Base-by-base conservation (phyloP, 1,284 basidiomycete species). In the Trametes polyzona region DNA sequence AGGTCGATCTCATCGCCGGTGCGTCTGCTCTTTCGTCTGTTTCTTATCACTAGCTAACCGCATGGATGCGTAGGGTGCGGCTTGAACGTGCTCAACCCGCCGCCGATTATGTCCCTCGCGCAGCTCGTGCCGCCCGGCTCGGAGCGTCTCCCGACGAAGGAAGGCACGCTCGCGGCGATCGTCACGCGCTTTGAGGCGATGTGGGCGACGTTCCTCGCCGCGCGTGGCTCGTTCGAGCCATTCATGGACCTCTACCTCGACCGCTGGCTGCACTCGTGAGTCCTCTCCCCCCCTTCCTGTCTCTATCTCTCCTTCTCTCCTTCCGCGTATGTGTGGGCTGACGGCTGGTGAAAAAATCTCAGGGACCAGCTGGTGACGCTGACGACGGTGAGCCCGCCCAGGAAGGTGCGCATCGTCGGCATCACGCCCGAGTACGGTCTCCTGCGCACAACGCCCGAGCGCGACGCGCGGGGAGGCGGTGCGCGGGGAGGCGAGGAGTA, bases 361-460 rank as follows among this genome's bases (percentile, higher is more conserved):
- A 96, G 94, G 3, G 87, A 95, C 64, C 93, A 97, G 74, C 76
- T 86, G 27, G 91, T 97, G 26, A 92, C 87, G 0, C 75, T 98
- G 49, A 91, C 91, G 0, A 91, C 92, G 0, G 84, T 83, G 1
- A 81, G 75, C 1, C 94, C 94, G 2, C 85, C 84, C 39, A 81
- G 80, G 39, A 74, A 73, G 9, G 92, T 95, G 21, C 84, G 91
- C 27, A 94, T 99, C 60, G 77, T 87, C 0, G 91, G 93, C 4
- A 93, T 99, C 68, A 96, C 95, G 0, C 78, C 84, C 3, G 93
- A 98, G 61, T 82, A 94, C 66, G 96, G 96, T 0, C 77, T 97
- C 32, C 74, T 99, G 55, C 86, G 94, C 49, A 96, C 95, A 2
- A 73, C 93, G 10, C 88, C 89, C 0, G 81, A 87, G 59, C 70